Evolutionary conservation across 2,329 filamentous ascomycete genomes (phyloP).

Genomic region (Aureobasidium lini): DNA sequence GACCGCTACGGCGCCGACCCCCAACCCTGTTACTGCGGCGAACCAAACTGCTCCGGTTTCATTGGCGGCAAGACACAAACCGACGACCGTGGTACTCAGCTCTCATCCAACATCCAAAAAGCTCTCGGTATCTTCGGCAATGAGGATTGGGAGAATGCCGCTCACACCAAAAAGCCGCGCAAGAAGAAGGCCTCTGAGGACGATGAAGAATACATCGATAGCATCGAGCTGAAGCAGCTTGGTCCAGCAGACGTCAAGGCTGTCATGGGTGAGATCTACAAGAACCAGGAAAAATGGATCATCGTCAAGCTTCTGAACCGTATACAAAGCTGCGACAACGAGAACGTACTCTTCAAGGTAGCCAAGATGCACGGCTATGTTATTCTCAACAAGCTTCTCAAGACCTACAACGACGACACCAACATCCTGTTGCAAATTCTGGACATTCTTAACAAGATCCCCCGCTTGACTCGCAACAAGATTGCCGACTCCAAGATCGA

Average conservation of each 20-base stretch:
- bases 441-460: slow-evolving; percentile 80
- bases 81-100: slow-evolving; percentile 75
- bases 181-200: slow-evolving; percentile 90
- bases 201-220: slow-evolving; percentile 92
- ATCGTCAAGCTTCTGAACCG: slow-evolving; percentile 87
- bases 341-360: slow-evolving; percentile 77
- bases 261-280: slow-evolving; percentile 93
- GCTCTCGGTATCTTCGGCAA: slow-evolving; percentile 90
- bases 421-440: slow-evolving; percentile 86
- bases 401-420: slow-evolving; percentile 78
- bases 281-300: slow-evolving; percentile 99
- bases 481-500: slow-evolving; percentile 96
- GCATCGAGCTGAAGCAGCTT: slow-evolving; percentile 69
- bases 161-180: slow-evolving; percentile 75
- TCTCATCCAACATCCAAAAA: slow-evolving; percentile 77
- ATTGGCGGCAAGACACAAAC: slow-evolving; percentile 98
- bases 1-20: slow-evolving; percentile 96
- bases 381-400: slow-evolving; percentile 80
- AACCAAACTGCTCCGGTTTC: slow-evolving; percentile 89
- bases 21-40: slow-evolving; percentile 92
- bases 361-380: slow-evolving; percentile 97
- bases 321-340: slow-evolving; percentile 79
- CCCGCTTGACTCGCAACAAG: slow-evolving; percentile 90
- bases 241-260: slow-evolving; percentile 81
- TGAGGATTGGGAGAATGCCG: slow-evolving; percentile 81